phyloP scores from a whole-genome alignment of 352 stramenopile genomes.

The Bremia lactucae region DNA sequence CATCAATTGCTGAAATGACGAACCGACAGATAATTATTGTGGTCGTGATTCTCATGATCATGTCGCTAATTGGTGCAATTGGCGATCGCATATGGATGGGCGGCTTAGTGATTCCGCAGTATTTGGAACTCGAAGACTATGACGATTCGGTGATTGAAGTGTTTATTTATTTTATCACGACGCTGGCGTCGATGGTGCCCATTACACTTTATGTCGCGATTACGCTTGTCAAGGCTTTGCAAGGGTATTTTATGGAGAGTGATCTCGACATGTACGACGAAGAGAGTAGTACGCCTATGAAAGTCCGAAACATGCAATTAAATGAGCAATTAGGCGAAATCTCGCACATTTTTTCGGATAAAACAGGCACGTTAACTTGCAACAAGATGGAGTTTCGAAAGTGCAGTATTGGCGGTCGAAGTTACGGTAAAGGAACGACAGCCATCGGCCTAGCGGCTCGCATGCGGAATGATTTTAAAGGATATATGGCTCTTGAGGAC shows the following conservation, averaged over 20 bases:
- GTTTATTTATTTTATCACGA: slow-evolving; percentile 83
- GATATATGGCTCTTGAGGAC: slow-evolving; percentile 24
- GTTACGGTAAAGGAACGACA: slow-evolving; percentile 79
- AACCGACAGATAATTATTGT: slow-evolving; percentile 81
- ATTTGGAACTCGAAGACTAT: slow-evolving; percentile 26
- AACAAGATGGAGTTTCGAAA: slow-evolving; percentile 89
- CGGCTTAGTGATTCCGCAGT: slow-evolving; percentile 21
- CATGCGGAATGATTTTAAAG: slow-evolving; percentile 55
- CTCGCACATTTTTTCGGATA: slow-evolving; percentile 96
- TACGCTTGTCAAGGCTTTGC: slow-evolving; percentile 84
- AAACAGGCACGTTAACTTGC: slow-evolving; percentile 80
- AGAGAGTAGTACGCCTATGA: slow-evolving; percentile 54
- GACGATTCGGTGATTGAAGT: slow-evolving; percentile 37
- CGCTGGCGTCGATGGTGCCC: slow-evolving; percentile 73
- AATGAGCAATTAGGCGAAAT: slow-evolving; percentile 87
- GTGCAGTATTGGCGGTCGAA: slow-evolving; percentile 67
- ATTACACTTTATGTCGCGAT: slow-evolving; percentile 86
- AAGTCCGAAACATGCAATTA: slow-evolving; percentile 78
- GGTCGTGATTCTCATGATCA: slow-evolving; percentile 53
- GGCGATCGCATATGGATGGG: slow-evolving; percentile 48
- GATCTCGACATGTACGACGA: slow-evolving; percentile 83
- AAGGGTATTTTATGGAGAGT: slow-evolving; percentile 79
- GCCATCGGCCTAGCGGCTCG: slow-evolving; percentile 64
- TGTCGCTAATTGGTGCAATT: slow-evolving; percentile 62
- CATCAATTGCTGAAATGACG: slow-evolving; percentile 78